Evolutionary conservation across 129 eudicot genomes (phyloP), one percentile per base, ranked within the genome.

Genomic region (Pseudognaphalium luteoalbum): DNA sequence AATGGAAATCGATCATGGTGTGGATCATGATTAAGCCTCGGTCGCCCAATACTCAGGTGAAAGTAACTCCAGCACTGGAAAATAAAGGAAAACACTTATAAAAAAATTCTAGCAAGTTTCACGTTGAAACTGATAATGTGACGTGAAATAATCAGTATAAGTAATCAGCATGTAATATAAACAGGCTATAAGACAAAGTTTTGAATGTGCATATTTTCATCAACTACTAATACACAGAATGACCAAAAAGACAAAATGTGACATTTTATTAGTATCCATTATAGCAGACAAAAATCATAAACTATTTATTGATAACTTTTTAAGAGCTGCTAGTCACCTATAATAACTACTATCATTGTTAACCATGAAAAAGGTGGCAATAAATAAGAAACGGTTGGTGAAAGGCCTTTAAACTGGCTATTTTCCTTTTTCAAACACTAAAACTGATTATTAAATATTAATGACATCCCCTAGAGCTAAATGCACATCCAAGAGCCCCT

Each of bases 31-130:
- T 87, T 83, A 68, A 94, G 97, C 81, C 85, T 94, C 51, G 97
- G 99, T 34, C 99, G 86, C 47, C 99, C 99, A 69, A 94, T 87
- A 86, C 86, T 91, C 68, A 94, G 85, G 75, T 85, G 99, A 80
- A 87, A 94, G 87, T 91, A 94, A 85, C 97, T 91, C 99, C 99
- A 94, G 81, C 99, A 91, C 99, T 94, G 76, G 83, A 87, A 78
- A 73, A 75, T 56, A 42, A n/a, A n/a, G 5, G 56, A 60, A 41
- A 74, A 19, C 12, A 51, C 37, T 61, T 15, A 66, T 29, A 69
- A 54, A 58, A 15, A 58, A 34, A 6, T 41, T 39, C 41, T 14
- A 70, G 41, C 68, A 21, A 68, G 37, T 15, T 51, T 73, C 19
- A 60, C 19, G 35, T 47, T 47, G 54, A 47, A 2, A 41, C 14